A percentile compares a stretch with the other conserved stretches of the same genome.
Evolutionary conservation across 208 protist species (phyloP).

Genomic region (Crithidia fasciculata): DNA sequence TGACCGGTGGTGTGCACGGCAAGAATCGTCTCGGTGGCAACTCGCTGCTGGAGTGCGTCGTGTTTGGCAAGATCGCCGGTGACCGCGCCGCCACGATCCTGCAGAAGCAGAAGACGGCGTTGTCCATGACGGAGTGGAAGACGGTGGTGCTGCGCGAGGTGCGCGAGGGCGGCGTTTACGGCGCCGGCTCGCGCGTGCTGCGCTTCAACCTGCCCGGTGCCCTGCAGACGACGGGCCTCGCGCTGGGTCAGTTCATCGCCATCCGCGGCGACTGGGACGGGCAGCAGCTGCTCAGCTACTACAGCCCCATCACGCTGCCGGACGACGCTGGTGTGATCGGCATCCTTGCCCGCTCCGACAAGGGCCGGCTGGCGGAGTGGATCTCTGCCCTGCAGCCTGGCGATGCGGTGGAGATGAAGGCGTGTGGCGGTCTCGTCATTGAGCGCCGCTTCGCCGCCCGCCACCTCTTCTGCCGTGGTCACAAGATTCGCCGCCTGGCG

Average conservation of each 20-base stretch:
- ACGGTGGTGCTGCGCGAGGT: constrained; percentile 57
- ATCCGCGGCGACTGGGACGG: constrained; percentile 61
- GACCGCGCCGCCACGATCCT: constrained; percentile 69
- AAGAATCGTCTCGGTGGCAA: constrained; percentile 97
- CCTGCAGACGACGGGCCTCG: constrained; percentile 73
- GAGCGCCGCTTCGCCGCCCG: constrained; percentile 50
- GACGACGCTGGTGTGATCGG: constrained; percentile 72
- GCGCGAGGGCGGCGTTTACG: constrained; percentile 46
- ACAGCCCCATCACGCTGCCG: constrained; percentile 79
- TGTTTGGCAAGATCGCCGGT: constrained; percentile 79
- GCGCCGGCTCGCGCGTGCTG: constrained; percentile 57
- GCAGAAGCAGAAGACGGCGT: constrained; percentile 52
- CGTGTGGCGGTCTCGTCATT: constrained; percentile 61
- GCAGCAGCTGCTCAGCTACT: constrained; percentile 64
- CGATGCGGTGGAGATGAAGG: constrained; percentile 82
- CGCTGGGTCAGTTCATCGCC: constrained; percentile 78
- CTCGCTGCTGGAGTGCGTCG: constrained; percentile 92
- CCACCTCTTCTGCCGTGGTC: constrained; percentile 68
- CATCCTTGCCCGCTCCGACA: constrained; percentile 62
- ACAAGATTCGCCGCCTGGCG: constrained; percentile 55
- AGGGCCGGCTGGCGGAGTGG: constrained; percentile 61
- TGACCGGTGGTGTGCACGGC: constrained; percentile 97
- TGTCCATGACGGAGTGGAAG: constrained; percentile 49
- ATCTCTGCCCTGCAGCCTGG: constrained; percentile 67
- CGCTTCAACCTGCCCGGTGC: constrained; percentile 78